A percentile compares a stretch with the other conserved stretches of the same genome.
phyloP scores from a whole-genome alignment of 768 basidiomycete species.

The Leccinum olivaceopallidum region DNA sequence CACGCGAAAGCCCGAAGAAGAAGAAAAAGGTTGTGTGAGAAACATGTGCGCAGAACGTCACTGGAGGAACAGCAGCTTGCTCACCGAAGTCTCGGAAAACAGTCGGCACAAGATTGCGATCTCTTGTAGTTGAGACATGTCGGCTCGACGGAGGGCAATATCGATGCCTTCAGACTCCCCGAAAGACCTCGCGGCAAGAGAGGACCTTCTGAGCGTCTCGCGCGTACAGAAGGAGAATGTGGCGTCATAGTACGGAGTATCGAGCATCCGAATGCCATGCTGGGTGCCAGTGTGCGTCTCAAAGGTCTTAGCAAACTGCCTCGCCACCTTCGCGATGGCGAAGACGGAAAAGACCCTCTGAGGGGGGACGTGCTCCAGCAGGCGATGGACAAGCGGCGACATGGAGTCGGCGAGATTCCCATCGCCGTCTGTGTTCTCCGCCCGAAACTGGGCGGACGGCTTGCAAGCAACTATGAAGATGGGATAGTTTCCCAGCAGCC shows the following conservation, averaged over 20 bases:
- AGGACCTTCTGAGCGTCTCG: conserved; percentile 34
- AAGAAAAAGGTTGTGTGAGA: background rate
- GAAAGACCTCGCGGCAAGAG: background rate
- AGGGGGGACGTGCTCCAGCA: background rate
- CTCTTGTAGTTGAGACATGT: conserved; percentile 25
- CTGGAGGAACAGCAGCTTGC: conserved; percentile 18
- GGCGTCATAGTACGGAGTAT: conserved; percentile 61
- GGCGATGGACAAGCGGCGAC: background rate
- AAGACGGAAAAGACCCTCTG: background rate
- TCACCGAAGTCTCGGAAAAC: conserved; percentile 63
- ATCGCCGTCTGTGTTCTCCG: background rate
- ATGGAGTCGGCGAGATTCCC: background rate
- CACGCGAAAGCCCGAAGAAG: background rate
- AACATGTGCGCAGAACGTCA: background rate
- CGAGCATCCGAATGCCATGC: conserved; percentile 23
- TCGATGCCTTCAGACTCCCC: conserved; percentile 7
- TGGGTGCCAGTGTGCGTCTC: conserved; percentile 34
- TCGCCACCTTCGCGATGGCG: conserved; percentile 45
- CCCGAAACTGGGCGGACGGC: background rate
- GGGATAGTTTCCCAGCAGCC: conserved; percentile 58
- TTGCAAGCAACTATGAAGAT: conserved; percentile 35
- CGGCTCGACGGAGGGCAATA: conserved; percentile 37
- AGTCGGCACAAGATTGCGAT: conserved; percentile 49
- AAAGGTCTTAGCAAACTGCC: conserved; percentile 45
- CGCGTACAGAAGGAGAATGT: conserved; percentile 56